Base-by-base conservation (phyloP, 2,329 filamentous ascomycete species). In the Aspergillus hortae region DNA sequence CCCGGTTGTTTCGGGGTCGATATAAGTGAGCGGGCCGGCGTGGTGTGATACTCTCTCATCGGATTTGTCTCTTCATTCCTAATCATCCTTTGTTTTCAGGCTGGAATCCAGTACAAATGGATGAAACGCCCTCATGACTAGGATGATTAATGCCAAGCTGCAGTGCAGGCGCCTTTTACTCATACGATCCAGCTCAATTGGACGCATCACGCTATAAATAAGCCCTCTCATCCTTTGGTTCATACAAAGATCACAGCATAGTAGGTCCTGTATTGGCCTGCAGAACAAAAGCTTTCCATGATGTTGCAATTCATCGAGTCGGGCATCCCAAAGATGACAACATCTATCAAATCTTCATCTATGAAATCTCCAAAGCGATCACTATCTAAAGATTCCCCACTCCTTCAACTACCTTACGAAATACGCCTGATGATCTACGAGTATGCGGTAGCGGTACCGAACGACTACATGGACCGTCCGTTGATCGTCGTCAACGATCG, bases 401-500 rank as follows among this genome's bases (percentile, higher is more conserved):
- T 70, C 23, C 60, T 69, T 10, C 58, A 50, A 12, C 54, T 70
- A 4, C 67, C 66, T 2, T 44, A 61, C 4, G 67, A 69, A 47
- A 59, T 70, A 15, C 67, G 67, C 9, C 60, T 69, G 23, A 66
- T 65, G 45, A 69, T 70, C 53, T 70, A 70, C 51, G 61, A 67
- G 52, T 68, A 67, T 52, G 61, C 65, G 7, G 51, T 71, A 7
- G 35, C 56, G 15, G 57, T 63, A 11, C 66, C 63, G 30, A 69
- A 69, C 41, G 61, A 67, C 21, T 68, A 68, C 50, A 59, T 62
- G 15, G 55, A 67, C 52, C 62, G 61, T 6, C 66, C 67, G 1
- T 47, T 71, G 48, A 70, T 71, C 19, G 63, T 70, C 10, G 55
- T 71, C 45, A 60, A 62, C 42, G 67, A 71, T 44, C 62, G 59